A percentile compares a stretch with the other conserved stretches of the same genome.
phyloP scores from a whole-genome alignment of 1,139 yeast species.

The Candida gigantensis region DNA sequence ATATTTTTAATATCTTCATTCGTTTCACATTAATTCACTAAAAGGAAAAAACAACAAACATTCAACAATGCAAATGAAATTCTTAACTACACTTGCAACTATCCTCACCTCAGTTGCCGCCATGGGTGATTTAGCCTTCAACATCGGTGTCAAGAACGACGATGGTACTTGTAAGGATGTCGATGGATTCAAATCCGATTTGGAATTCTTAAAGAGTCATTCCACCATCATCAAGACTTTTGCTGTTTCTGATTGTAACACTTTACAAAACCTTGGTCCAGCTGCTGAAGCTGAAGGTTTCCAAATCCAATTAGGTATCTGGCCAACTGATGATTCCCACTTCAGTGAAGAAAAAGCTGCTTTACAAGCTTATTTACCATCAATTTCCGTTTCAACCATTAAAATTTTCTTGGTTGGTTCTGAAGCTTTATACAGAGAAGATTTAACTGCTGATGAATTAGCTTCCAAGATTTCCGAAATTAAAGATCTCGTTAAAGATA shows the following conservation, averaged over 20 bases:
- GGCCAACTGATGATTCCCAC: constrained; percentile 86
- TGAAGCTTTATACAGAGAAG: constrained; percentile 87
- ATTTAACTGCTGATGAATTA: constrained; percentile 67
- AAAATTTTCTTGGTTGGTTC: constrained; percentile 84
- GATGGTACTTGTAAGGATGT: constrained; percentile 72
- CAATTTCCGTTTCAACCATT: constrained; percentile 63
- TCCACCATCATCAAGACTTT: constrained; percentile 72
- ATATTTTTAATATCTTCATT: neutral
- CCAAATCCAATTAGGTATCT: constrained; percentile 74
- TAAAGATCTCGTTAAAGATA: constrained; percentile 54
- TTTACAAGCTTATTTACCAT: constrained; percentile 66
- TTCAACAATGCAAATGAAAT: constrained; percentile 39
- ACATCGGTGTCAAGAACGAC: constrained; percentile 75
- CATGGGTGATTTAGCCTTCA: constrained; percentile 64
- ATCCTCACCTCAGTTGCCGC: constrained; percentile 40
- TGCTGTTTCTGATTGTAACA: constrained; percentile 86
- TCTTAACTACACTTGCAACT: constrained; percentile 39
- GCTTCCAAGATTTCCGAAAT: constrained; percentile 63
- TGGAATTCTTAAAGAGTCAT: constrained; percentile 55
- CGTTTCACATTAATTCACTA: neutral
- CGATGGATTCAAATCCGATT: constrained; percentile 65
- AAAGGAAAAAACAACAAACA: neutral
- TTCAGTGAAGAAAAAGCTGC: constrained; percentile 71
- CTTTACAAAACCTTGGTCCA: constrained; percentile 79
- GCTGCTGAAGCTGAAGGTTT: constrained; percentile 79